Evolutionary conservation across 2,329 filamentous ascomycete genomes (phyloP).

Genomic region (Diaporthe sp.): DNA sequence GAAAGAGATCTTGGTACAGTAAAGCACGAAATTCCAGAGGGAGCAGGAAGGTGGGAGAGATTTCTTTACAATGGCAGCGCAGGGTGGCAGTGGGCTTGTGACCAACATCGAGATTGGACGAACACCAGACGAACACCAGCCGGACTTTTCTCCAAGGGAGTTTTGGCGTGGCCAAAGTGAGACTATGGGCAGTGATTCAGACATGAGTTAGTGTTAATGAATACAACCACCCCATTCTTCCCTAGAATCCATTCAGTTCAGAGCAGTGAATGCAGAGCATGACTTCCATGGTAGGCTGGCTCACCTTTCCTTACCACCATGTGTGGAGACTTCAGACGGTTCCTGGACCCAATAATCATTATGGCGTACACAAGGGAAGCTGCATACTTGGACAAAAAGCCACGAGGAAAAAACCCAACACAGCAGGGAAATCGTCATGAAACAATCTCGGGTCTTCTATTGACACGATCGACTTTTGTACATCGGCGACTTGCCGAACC

Average conservation of each 20-base stretch:
- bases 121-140: not conserved
- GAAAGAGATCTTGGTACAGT: not conserved
- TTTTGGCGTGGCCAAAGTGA: not conserved
- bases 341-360: not conserved
- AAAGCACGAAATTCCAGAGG: not conserved
- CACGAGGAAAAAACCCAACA: not conserved
- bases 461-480: conserved; percentile 35
- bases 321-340: not conserved
- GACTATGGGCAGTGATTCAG: not conserved
- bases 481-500: conserved; percentile 28
- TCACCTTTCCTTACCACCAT: not conserved
- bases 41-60: not conserved
- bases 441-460: conserved; percentile 30
- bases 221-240: not conserved
- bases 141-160: not conserved
- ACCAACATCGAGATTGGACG: not conserved
- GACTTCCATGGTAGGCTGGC: not conserved
- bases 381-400: not conserved
- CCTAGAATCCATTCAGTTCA: not conserved
- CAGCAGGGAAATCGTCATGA: not conserved
- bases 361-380: not conserved
- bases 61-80: not conserved
- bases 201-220: not conserved
- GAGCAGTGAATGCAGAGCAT: not conserved
- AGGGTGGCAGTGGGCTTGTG: not conserved